Evolutionary conservation across 148 eudicot species (phyloP).

Genomic region (Persicaria tinctoria): DNA sequence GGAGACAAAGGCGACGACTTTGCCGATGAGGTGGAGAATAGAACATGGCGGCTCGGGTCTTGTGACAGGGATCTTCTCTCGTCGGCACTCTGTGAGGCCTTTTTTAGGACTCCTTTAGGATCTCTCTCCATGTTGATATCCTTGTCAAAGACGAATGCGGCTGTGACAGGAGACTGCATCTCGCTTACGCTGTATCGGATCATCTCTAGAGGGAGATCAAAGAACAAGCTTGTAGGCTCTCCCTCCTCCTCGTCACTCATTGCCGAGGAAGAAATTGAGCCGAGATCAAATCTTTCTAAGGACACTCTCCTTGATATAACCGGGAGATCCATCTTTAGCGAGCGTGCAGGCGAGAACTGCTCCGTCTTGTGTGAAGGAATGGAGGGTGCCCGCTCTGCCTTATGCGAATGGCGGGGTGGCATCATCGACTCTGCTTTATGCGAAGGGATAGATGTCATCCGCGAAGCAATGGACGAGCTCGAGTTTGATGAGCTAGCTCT

Average conservation of each 20-base stretch:
- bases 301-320: conserved; percentile 64
- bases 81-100: background rate
- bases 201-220: conserved; percentile 78
- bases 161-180: conserved; percentile 55
- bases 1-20: conserved; percentile 27
- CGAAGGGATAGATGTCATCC: background rate
- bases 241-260: conserved; percentile 21
- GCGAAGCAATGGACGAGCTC: conserved; percentile 16
- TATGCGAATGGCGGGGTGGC: background rate
- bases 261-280: conserved; percentile 58
- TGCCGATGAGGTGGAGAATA: conserved; percentile 39
- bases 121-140: conserved; percentile 21
- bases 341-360: background rate
- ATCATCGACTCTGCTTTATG: background rate
- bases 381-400: background rate
- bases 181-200: conserved; percentile 57
- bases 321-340: conserved; percentile 16
- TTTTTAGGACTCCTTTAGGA: conserved; percentile 30
- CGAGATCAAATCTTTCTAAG: conserved; percentile 76
- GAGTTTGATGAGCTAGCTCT: conserved; percentile 31
- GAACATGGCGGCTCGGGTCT: conserved; percentile 34
- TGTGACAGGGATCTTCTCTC: conserved; percentile 23
- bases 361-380: conserved; percentile 1
- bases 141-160: conserved; percentile 72
- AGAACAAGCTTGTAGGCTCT: conserved; percentile 46